Base-by-base conservation (phyloP, 2,329 filamentous ascomycete genomes). In the Fusarium beomiforme region DNA sequence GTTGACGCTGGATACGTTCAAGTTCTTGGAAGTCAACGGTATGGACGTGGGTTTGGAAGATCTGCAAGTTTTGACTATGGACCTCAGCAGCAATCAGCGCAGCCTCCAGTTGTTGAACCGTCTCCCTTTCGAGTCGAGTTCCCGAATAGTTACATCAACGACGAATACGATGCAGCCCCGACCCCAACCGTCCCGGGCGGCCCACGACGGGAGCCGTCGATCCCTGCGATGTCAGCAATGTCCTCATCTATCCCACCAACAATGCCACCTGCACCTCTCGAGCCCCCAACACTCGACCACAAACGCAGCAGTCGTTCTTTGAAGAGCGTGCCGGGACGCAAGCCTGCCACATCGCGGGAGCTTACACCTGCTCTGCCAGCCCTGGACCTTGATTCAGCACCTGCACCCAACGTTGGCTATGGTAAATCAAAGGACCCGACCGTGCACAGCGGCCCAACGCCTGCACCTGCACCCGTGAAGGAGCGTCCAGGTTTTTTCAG, bases 401-500 rank as follows among this genome's bases (percentile, higher is more conserved):
- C 88, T 8, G 86, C 88, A 37, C 88, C 88, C 21, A 83, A 86
- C 71, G 83, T 90, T 51, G 86, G 87, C 49, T 90, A 90, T 73
- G 86, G 86, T 70, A 90, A 90, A 78, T 79, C 85, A 39, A 89
- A 89, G 75, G 86, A 87, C 34, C 59, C 58, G 55, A 78, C 82
- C 64, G 81, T 82, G 66, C 82, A 80, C 75, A 85, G 87, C 65
- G 81, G 85, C 67, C 82, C 85, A 50, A 85, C 86, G 19, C 85
- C 87, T 50, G 67, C 80, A 79, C 67, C 83, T 77, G 70, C 83
- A 77, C 69, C 83, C 80, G 72, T 84, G 75, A 93, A 92, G 78
- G 91, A 93, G 76, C 90, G 90, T 62, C 93, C 89, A 12, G 95
- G 96, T 23, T 98, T 99, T 84, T 98, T 98, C 84, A 90, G 94